A percentile compares a stretch with the other conserved stretches of the same genome.
Conservation (phyloP, 352 stramenopile species). For the Aphanomyces euteiches region DNA sequence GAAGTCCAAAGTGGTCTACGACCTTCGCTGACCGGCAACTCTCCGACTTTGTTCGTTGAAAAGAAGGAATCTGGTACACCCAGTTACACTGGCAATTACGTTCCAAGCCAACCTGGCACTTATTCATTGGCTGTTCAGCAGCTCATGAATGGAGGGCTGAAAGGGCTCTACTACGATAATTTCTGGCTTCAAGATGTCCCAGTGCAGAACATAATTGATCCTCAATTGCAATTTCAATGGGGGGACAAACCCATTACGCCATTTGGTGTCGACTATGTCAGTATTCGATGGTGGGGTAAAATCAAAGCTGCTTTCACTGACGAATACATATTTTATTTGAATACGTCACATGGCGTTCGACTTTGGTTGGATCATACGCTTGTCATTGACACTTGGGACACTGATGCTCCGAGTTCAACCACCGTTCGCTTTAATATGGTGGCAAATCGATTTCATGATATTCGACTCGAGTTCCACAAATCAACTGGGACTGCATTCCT, state of each 20-base stretch:
- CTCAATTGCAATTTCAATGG: slow-evolving; percentile 85
- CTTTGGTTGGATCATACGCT: slow-evolving; percentile 92
- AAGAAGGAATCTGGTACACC: slow-evolving; percentile 91
- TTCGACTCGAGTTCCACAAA: slow-evolving; percentile 95
- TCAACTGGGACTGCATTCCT: slow-evolving; percentile 86
- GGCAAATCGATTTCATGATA: slow-evolving; percentile 84
- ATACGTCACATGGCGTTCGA: slow-evolving; percentile 88
- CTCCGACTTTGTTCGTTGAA: slow-evolving; percentile 62
- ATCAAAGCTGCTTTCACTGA: slow-evolving; percentile 74
- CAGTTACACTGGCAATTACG: slow-evolving; percentile 91
- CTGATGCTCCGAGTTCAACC: slow-evolving; percentile 32
- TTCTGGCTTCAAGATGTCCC: slow-evolving; percentile 92
- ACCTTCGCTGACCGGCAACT: slow-evolving; percentile 76
- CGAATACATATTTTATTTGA: slow-evolving; percentile 90
- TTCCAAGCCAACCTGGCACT: slow-evolving; percentile 54
- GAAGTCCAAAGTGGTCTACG: slow-evolving; percentile 64
- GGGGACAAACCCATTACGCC: slow-evolving; percentile 87
- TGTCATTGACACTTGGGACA: slow-evolving; percentile 90
- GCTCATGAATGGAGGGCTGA: slow-evolving; percentile 85
- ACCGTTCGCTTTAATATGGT: slow-evolving; percentile 39
- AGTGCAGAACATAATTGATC: slow-evolving; percentile 83
- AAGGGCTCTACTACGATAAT: slow-evolving; percentile 94
- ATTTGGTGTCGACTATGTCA: slow-evolving; percentile 94
- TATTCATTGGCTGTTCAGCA: slow-evolving; percentile 91
- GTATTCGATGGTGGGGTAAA: slow-evolving; percentile 93